Conservation (phyloP, 2,329 filamentous ascomycete genomes). For the Pseudopithomyces chartarum region DNA sequence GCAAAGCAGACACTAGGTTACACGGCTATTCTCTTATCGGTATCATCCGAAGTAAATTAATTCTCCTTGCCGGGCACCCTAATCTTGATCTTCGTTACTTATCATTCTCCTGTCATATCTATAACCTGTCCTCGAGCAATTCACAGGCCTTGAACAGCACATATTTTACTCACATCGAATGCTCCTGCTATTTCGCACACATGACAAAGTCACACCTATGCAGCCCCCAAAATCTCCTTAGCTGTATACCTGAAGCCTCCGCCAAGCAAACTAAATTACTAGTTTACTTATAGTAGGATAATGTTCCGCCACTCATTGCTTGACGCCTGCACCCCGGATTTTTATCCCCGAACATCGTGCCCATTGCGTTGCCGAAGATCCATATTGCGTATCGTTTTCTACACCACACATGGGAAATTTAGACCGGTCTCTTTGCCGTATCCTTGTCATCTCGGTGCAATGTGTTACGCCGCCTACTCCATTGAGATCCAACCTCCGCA, state of each 20-base stretch:
- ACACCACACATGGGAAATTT: neutral
- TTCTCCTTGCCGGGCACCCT: too few relatives aligned
- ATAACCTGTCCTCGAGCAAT: too few relatives aligned
- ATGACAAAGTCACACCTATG: too few relatives aligned
- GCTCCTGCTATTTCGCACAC: too few relatives aligned
- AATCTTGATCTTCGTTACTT: too few relatives aligned
- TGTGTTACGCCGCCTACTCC: neutral
- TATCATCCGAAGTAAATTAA: too few relatives aligned
- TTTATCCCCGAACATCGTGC: neutral
- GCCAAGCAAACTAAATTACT: slow-evolving; percentile 29
- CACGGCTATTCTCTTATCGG: too few relatives aligned
- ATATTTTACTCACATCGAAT: too few relatives aligned
- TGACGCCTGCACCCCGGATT: slow-evolving; percentile 18
- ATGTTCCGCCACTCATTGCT: slow-evolving; percentile 36
- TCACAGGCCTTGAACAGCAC: too few relatives aligned
- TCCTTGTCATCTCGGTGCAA: neutral
- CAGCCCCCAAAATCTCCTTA: too few relatives aligned
- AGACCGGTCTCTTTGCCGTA: neutral
- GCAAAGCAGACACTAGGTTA: too few relatives aligned
- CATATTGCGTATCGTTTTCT: slow-evolving; percentile 1
- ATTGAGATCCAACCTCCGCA: neutral
- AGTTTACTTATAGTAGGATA: slow-evolving; percentile 14
- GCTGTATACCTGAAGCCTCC: neutral
- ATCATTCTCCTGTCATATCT: too few relatives aligned
- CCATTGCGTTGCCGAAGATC: neutral